Percentiles rank a stretch among this genome's conserved stretches.
These are phyloP conservation scores for Galerina sulciceps DNA, from an alignment of 768 basidiomycete genomes.

Conservation along the genomic window DNA sequence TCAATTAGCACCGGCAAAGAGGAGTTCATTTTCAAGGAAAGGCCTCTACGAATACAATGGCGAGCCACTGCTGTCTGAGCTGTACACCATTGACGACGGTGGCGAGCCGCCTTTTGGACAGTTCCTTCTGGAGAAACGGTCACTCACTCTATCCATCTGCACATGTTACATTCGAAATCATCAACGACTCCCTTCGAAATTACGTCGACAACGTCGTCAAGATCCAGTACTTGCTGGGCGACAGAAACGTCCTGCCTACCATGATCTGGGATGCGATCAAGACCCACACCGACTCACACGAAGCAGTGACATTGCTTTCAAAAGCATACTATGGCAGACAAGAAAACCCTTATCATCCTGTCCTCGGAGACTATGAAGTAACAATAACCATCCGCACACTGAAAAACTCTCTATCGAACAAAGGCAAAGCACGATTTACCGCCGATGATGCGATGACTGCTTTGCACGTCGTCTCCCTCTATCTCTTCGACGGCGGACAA, in stretches of 20 bases:
- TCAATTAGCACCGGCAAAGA: conserved; percentile 25
- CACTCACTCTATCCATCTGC: conserved; percentile 10
- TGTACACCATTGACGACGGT: conserved; percentile 12
- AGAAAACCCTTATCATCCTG: conserved; percentile 18
- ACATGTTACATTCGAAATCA: conserved; percentile 20
- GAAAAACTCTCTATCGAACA: conserved; percentile 15
- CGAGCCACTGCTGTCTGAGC: neutral
- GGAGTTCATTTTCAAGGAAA: conserved; percentile 32
- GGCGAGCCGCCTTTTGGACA: conserved; percentile 4
- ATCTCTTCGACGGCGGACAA: conserved; percentile 77
- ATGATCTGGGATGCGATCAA: conserved; percentile 58
- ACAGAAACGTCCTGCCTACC: conserved; percentile 42
- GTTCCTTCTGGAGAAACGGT: neutral
- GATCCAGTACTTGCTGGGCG: conserved; percentile 74
- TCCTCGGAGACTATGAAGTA: conserved; percentile 29
- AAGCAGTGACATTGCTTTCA: conserved; percentile 67
- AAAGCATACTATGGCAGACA: conserved; percentile 51
- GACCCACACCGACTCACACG: conserved; percentile 48
- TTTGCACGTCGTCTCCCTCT: conserved; percentile 73
- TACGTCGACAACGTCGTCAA: conserved; percentile 68
- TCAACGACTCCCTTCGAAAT: conserved; percentile 37
- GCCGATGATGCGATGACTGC: conserved; percentile 82
- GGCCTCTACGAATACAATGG: conserved; percentile 22
- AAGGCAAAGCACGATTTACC: conserved; percentile 23
- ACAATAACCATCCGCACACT: conserved; percentile 29